A percentile compares a stretch with the other conserved stretches of the same genome.
These are phyloP conservation scores for Umbilicaria muhlenbergii DNA, from an alignment of 495 filamentous ascomycete species.

Conservation along the genomic window DNA sequence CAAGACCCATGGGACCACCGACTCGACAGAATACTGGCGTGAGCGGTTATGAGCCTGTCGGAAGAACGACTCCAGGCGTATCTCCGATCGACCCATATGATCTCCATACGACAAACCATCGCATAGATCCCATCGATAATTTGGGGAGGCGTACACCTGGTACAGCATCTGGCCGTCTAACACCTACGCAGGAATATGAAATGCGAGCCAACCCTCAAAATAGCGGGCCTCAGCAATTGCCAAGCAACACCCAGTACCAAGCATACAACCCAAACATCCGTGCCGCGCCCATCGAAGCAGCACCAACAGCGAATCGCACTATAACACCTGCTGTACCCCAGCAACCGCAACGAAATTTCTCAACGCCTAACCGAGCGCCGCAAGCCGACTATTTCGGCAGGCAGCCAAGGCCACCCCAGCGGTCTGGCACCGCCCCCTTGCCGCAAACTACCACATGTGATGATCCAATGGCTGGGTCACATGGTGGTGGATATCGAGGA, in stretches of 20 bases:
- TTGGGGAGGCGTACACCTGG: slow-evolving; percentile 1
- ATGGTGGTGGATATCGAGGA: background rate
- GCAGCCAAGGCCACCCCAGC: background rate
- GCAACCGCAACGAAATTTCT: slow-evolving; percentile 2
- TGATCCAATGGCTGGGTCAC: background rate
- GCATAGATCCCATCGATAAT: background rate
- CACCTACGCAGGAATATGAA: slow-evolving; percentile 11
- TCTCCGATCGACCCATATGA: background rate
- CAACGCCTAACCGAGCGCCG: slow-evolving; percentile 1
- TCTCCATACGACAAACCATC: background rate
- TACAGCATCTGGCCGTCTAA: background rate
- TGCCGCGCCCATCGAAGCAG: background rate
- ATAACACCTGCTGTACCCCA: background rate
- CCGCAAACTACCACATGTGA: slow-evolving; percentile 2
- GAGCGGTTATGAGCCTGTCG: slow-evolving; percentile 1
- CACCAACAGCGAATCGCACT: no score
- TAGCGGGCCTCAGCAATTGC: slow-evolving; percentile 4
- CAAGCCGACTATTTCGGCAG: slow-evolving; percentile 8
- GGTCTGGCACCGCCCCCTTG: slow-evolving; percentile 12
- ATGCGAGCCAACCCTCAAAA: slow-evolving; percentile 8
- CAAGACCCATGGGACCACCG: slow-evolving; percentile 1
- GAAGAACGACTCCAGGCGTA: background rate
- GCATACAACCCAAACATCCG: slow-evolving; percentile 17
- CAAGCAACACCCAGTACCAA: slow-evolving; percentile 12
- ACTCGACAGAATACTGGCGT: slow-evolving; percentile 9